Evolutionary conservation across 139 green algal species (phyloP).

Genomic region (Tetraselmis chui): DNA sequence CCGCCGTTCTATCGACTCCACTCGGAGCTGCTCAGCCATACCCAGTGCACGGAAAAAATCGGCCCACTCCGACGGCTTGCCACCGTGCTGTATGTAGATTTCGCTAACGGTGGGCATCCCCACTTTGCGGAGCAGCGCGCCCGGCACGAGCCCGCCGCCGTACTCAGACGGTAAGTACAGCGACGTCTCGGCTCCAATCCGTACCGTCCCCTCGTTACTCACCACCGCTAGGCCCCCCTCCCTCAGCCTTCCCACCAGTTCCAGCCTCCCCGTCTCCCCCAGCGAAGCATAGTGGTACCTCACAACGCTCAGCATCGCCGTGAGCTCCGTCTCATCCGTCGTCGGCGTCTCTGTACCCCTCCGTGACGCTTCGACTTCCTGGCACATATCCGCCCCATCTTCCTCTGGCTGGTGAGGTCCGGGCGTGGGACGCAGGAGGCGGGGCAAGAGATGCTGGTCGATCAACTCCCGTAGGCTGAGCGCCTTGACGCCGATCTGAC

Average conservation of each 20-base stretch:
- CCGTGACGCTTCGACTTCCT: not conserved
- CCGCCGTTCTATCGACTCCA: not conserved
- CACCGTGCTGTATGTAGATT: not conserved
- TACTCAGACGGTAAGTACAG: not conserved
- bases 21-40: not conserved
- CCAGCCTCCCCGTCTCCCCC: not conserved
- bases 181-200: not conserved
- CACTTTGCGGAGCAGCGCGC: not conserved
- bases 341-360: no score
- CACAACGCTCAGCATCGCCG: not conserved
- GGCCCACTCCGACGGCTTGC: not conserved
- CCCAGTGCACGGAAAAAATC: not conserved
- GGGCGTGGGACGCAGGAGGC: not conserved
- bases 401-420: not conserved
- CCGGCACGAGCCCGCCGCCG: not conserved
- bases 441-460: not conserved
- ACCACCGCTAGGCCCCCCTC: not conserved
- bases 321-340: not conserved
- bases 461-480: not conserved
- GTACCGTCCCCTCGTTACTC: not conserved
- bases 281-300: not conserved
- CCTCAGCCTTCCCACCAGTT: not conserved
- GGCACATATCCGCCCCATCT: not conserved
- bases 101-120: not conserved
- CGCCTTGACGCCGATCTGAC: not conserved